Conservation (phyloP, 768 basidiomycete species). For the Pleurotus giganteus region DNA sequence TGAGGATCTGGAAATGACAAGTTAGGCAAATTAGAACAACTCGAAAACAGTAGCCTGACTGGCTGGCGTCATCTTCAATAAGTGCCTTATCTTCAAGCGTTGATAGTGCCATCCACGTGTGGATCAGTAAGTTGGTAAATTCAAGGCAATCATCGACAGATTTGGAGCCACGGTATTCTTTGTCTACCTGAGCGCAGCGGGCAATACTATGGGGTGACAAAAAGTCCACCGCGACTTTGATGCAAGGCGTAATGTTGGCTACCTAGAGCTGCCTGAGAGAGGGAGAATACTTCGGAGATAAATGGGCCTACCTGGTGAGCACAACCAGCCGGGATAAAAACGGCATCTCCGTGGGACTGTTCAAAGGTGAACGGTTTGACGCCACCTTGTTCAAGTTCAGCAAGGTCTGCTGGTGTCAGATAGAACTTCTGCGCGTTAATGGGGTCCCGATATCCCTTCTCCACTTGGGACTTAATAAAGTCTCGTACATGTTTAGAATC, state of each 20-base stretch:
- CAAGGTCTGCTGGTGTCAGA: conserved; percentile 36
- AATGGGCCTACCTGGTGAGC: conserved; percentile 51
- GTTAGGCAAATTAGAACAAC: no score
- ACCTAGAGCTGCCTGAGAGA: not conserved
- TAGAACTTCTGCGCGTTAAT: conserved; percentile 7
- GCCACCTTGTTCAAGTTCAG: conserved; percentile 50
- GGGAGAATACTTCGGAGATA: not conserved
- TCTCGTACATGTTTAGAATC: conserved; percentile 54
- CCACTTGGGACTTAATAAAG: conserved; percentile 54
- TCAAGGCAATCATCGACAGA: not conserved
- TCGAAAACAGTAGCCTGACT: no score
- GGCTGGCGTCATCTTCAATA: not conserved
- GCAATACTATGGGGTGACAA: not conserved
- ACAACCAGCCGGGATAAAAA: conserved; percentile 75
- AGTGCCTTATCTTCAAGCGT: no score
- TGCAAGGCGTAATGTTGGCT: not conserved
- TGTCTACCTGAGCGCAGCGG: not conserved
- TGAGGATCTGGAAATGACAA: no score
- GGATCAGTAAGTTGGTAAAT: not conserved
- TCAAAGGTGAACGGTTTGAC: conserved; percentile 62
- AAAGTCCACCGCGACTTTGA: conserved; percentile 10
- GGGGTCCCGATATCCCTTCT: not conserved
- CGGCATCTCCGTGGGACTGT: conserved; percentile 68
- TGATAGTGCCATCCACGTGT: not conserved
- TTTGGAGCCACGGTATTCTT: not conserved